Evolutionary conservation across 2,329 filamentous ascomycete genomes (phyloP).

Genomic region (Neospermospora avenae): DNA sequence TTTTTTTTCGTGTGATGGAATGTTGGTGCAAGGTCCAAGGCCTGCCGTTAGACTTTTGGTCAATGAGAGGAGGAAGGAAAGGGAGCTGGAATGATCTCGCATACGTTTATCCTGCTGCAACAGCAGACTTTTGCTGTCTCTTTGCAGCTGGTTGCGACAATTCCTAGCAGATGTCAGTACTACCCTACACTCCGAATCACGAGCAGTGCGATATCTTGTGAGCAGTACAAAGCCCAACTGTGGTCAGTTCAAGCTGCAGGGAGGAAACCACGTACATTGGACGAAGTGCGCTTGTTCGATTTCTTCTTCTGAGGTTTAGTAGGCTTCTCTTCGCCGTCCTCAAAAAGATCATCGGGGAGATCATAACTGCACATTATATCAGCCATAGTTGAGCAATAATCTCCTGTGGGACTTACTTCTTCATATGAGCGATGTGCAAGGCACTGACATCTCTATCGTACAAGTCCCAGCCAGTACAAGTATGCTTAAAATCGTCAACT

Average conservation of each 20-base stretch:
- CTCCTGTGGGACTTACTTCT: conserved; percentile 63
- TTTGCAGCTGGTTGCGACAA: conserved; percentile 29
- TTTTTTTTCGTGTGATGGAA: neutral
- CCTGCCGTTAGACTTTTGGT: conserved; percentile 33
- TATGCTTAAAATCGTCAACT: conserved; percentile 81
- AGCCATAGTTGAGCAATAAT: conserved; percentile 19
- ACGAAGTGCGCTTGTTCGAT: conserved; percentile 32
- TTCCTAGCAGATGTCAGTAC: conserved; percentile 32
- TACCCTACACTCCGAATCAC: neutral
- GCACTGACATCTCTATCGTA: conserved; percentile 75
- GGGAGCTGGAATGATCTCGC: conserved; percentile 22
- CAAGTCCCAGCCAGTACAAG: conserved; percentile 71
- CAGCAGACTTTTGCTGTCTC: conserved; percentile 35
- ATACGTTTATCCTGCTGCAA: conserved; percentile 33
- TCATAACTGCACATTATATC: conserved; percentile 59
- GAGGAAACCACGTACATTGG: conserved; percentile 32
- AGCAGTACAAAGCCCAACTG: conserved; percentile 9
- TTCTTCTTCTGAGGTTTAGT: conserved; percentile 31
- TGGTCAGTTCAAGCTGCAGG: conserved; percentile 12
- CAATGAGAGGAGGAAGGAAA: conserved; percentile 26
- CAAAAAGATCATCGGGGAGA: conserved; percentile 87
- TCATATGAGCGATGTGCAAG: conserved; percentile 69
- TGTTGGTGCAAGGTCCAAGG: neutral
- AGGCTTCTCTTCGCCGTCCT: conserved; percentile 71
- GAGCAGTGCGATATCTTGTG: conserved; percentile 2